Evolutionary conservation across 2,329 filamentous ascomycete species (phyloP).

Genomic region (Pseudohalonectria lignicola): DNA sequence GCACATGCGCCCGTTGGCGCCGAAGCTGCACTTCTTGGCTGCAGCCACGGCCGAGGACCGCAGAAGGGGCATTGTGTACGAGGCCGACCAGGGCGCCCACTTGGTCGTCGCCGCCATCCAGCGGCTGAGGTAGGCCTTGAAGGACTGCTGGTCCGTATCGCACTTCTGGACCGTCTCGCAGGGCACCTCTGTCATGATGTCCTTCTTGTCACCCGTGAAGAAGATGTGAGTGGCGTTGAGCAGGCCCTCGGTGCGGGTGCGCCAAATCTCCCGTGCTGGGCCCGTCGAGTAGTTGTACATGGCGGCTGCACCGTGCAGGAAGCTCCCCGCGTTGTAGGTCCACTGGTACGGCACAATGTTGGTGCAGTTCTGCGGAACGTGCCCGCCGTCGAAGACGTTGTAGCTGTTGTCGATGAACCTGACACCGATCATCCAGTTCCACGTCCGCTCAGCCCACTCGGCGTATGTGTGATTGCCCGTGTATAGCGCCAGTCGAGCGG

Average conservation of each 20-base stretch:
- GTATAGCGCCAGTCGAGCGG: slow-evolving; percentile 53
- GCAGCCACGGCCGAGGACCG: slow-evolving; percentile 45
- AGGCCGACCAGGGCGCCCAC: slow-evolving; percentile 49
- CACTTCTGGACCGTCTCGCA: slow-evolving; percentile 53
- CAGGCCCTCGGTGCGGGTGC: slow-evolving; percentile 43
- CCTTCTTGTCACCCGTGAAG: slow-evolving; percentile 36
- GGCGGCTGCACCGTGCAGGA: slow-evolving; percentile 54
- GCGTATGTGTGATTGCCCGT: slow-evolving; percentile 69
- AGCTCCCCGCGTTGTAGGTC: slow-evolving; percentile 57
- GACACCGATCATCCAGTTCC: slow-evolving; percentile 53
- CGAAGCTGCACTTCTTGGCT: slow-evolving; percentile 45
- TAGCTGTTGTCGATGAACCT: slow-evolving; percentile 47
- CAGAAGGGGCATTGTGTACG: slow-evolving; percentile 40
- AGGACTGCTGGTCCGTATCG: slow-evolving; percentile 50
- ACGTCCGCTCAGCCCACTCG: slow-evolving; percentile 65
- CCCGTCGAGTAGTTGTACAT: slow-evolving; percentile 53
- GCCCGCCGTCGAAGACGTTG: slow-evolving; percentile 52
- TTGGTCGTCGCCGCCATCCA: slow-evolving; percentile 53
- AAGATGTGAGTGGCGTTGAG: slow-evolving; percentile 42
- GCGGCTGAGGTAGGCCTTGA: slow-evolving; percentile 51
- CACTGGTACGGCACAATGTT: slow-evolving; percentile 51
- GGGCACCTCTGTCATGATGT: slow-evolving; percentile 54
- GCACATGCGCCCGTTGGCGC: slow-evolving; percentile 44
- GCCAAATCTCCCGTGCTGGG: slow-evolving; percentile 33
- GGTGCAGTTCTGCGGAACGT: slow-evolving; percentile 45